A percentile compares a stretch with the other conserved stretches of the same genome.
These are phyloP conservation scores for Afroboletus lepidellus DNA, from an alignment of 1,284 basidiomycete genomes.

Conservation along the genomic window DNA sequence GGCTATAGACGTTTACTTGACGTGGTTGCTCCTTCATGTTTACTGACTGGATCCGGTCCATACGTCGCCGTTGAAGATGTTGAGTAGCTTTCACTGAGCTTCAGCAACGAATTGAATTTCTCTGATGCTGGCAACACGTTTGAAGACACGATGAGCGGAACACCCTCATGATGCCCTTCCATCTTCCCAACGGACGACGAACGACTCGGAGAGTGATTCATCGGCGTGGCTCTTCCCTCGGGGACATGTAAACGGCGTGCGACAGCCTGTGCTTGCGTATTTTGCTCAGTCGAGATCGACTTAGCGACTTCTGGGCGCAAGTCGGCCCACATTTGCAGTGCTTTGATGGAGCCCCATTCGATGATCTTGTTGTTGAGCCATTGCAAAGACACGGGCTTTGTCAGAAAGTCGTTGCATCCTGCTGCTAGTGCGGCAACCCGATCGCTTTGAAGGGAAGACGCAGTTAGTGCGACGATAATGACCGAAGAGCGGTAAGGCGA, in stretches of 20 bases:
- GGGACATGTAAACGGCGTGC: conserved; percentile 70
- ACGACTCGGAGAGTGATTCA: conserved; percentile 31
- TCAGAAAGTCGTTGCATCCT: conserved; percentile 98
- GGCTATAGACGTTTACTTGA: conserved; percentile 21
- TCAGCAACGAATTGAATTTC: conserved; percentile 27
- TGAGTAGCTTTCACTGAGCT: conserved; percentile 20
- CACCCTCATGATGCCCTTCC: conserved; percentile 21
- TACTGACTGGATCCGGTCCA: conserved; percentile 8
- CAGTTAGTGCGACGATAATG: conserved; percentile 97
- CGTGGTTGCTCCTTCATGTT: conserved; percentile 27
- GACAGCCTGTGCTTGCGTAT: conserved; percentile 60
- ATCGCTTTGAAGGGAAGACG: conserved; percentile 90
- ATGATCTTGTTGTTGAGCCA: conserved; percentile 99
- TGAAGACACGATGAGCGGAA: conserved; percentile 21
- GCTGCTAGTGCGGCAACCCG: conserved; percentile 94
- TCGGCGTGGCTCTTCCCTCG: conserved; percentile 46
- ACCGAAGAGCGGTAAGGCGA: conserved; percentile 89
- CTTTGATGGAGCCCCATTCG: conserved; percentile 95
- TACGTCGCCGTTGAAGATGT: conserved; percentile 16
- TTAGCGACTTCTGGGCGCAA: conserved; percentile 61
- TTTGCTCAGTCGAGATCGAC: conserved; percentile 55
- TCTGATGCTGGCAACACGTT: conserved; percentile 19
- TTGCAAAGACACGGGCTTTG: conserved; percentile 91
- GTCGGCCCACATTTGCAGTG: conserved; percentile 85
- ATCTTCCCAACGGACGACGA: conserved; percentile 34